A percentile compares a stretch with the other conserved stretches of the same genome.
phyloP scores from a whole-genome alignment of 2,329 filamentous ascomycete species.

The Corinectria fuckeliana region DNA sequence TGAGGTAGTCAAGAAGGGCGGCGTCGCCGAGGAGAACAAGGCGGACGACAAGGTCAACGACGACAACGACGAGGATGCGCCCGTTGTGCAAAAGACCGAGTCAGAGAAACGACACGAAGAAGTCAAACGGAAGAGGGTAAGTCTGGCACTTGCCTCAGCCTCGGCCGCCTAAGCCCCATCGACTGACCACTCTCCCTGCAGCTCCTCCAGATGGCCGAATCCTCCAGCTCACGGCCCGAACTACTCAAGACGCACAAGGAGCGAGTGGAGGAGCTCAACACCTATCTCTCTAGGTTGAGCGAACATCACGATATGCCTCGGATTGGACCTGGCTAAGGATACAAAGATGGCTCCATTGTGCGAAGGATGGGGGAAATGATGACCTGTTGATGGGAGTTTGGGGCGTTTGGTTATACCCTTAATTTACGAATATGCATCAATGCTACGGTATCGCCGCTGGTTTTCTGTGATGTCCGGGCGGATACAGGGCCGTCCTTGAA shows the following conservation, averaged over 20 bases:
- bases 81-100: constrained; percentile 73
- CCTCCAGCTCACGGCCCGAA: constrained; percentile 66
- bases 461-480: not conserved
- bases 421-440: constrained; percentile 6
- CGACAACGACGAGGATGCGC: constrained; percentile 37
- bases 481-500: not conserved
- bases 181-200: constrained; percentile 44
- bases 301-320: constrained; percentile 97
- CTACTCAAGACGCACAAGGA: constrained; percentile 97
- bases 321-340: constrained; percentile 62
- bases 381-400: constrained; percentile 28
- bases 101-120: constrained; percentile 84
- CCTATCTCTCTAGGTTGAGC: constrained; percentile 87
- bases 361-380: not conserved
- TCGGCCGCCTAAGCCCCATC: not conserved
- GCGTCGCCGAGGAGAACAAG: constrained; percentile 27
- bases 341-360: not conserved
- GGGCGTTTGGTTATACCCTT: constrained; percentile 38
- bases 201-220: constrained; percentile 80
- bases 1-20: constrained; percentile 37
- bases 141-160: constrained; percentile 40
- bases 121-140: constrained; percentile 77
- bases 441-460: not conserved
- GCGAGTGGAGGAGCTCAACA: constrained; percentile 93
- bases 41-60: constrained; percentile 36